Conservation (phyloP, 2,329 filamentous ascomycete genomes). For the Grosmannia huntii region DNA sequence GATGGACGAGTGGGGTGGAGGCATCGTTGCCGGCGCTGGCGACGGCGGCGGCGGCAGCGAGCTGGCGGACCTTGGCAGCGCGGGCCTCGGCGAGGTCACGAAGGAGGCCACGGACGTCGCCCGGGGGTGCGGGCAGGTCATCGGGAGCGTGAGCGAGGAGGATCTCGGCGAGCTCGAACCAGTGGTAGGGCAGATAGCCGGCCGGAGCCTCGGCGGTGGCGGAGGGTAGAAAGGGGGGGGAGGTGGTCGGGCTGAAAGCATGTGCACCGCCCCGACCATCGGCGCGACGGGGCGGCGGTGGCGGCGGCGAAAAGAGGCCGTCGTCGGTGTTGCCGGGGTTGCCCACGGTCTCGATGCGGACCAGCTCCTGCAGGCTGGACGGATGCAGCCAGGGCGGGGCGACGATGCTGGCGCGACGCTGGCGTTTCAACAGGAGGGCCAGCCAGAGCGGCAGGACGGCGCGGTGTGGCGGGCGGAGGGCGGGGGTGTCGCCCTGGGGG, state of each 20-base stretch:
- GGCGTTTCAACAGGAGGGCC: slow-evolving; percentile 84
- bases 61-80: slow-evolving; percentile 75
- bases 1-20: slow-evolving; percentile 30
- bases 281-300: slow-evolving; percentile 46
- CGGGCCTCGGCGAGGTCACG: slow-evolving; percentile 77
- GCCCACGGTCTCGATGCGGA: slow-evolving; percentile 58
- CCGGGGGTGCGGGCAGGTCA: slow-evolving; percentile 57
- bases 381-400: slow-evolving; percentile 81
- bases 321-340: background rate
- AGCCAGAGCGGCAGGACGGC: slow-evolving; percentile 82
- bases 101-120: slow-evolving; percentile 61
- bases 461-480: slow-evolving; percentile 70
- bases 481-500: slow-evolving; percentile 59
- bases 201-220: slow-evolving; percentile 57
- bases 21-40: slow-evolving; percentile 22
- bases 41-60: slow-evolving; percentile 17
- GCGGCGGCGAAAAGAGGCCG: slow-evolving; percentile 58
- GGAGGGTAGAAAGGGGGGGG: slow-evolving; percentile 65
- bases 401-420: slow-evolving; percentile 84
- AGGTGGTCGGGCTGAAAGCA: slow-evolving; percentile 2
- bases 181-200: slow-evolving; percentile 78
- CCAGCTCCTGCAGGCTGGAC: slow-evolving; percentile 60
- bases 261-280: slow-evolving; percentile 34
- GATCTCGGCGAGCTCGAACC: slow-evolving; percentile 82
- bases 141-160: slow-evolving; percentile 75